These are phyloP conservation scores for Boletus bicolor DNA, from an alignment of 768 basidiomycete species.

Conservation along the genomic window DNA sequence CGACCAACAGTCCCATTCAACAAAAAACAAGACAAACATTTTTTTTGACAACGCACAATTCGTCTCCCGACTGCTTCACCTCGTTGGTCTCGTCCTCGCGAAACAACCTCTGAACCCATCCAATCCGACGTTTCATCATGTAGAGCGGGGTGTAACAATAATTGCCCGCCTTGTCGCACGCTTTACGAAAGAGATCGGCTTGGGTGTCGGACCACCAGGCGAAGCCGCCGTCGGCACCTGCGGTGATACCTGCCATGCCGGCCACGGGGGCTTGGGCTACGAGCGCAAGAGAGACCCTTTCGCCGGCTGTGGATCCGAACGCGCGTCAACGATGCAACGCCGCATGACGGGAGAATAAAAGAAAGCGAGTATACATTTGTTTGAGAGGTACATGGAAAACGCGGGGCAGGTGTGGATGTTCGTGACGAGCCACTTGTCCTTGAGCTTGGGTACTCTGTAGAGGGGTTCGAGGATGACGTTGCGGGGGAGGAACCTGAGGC, in stretches of 20 bases:
- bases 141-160: slow-evolving; percentile 31
- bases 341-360: neutral
- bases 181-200: slow-evolving; percentile 23
- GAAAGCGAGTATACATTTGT: slow-evolving; percentile 16
- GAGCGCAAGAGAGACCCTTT: slow-evolving; percentile 26
- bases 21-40: neutral
- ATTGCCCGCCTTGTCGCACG: slow-evolving; percentile 15
- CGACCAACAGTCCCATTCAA: neutral
- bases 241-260: slow-evolving; percentile 1
- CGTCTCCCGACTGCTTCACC: slow-evolving; percentile 1
- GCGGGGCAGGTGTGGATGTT: slow-evolving; percentile 32
- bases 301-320: slow-evolving; percentile 14
- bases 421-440: slow-evolving; percentile 34
- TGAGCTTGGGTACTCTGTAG: slow-evolving; percentile 22
- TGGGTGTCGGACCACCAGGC: slow-evolving; percentile 24
- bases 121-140: slow-evolving; percentile 16
- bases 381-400: slow-evolving; percentile 32
- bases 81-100: neutral
- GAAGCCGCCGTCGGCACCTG: slow-evolving; percentile 10
- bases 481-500: slow-evolving; percentile 16
- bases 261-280: slow-evolving; percentile 12
- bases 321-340: neutral
- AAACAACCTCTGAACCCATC: neutral
- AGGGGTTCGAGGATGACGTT: slow-evolving; percentile 25
- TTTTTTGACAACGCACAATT: slow-evolving; percentile 13